A percentile compares a stretch with the other conserved stretches of the same genome.
Conservation (phyloP, 1,139 yeast species). For the Meyerozyma sp. region DNA sequence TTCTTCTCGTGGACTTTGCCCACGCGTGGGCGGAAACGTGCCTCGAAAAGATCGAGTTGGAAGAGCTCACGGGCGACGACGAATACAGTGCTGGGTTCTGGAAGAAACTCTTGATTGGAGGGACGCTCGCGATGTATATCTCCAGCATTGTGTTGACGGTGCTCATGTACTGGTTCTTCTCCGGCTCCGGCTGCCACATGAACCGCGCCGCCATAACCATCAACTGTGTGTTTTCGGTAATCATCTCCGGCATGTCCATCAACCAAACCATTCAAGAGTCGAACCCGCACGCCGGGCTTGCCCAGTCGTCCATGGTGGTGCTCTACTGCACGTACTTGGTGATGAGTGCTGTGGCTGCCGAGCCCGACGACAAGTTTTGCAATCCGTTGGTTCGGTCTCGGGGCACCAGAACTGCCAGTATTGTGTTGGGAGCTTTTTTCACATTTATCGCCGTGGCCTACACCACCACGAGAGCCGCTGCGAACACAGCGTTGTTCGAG, state of each 20-base stretch:
- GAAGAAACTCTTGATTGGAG: conserved; percentile 78
- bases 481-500: conserved; percentile 57
- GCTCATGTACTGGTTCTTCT: conserved; percentile 79
- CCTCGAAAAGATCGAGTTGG: conserved; percentile 80
- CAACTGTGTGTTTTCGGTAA: conserved; percentile 59
- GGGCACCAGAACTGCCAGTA: conserved; percentile 87
- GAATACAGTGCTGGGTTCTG: conserved; percentile 53
- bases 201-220: conserved; percentile 83
- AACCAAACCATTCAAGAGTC: conserved; percentile 84
- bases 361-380: conserved; percentile 90
- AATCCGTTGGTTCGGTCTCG: conserved; percentile 86
- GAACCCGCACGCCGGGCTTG: conserved; percentile 93
- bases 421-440: conserved; percentile 85
- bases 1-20: conserved; percentile 90
- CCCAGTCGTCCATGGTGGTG: conserved; percentile 95
- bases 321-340: conserved; percentile 89
- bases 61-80: conserved; percentile 56
- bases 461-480: conserved; percentile 96
- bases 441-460: conserved; percentile 95
- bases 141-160: conserved; percentile 68
- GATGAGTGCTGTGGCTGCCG: conserved; percentile 91
- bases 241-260: conserved; percentile 68
- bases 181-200: conserved; percentile 82
- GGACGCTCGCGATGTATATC: conserved; percentile 80
- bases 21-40: conserved; percentile 99